Percentiles rank a stretch among this genome's conserved stretches.
These are phyloP conservation scores for Metarhizium humberi DNA, from an alignment of 2,329 filamentous ascomycete species.

Conservation along the genomic window DNA sequence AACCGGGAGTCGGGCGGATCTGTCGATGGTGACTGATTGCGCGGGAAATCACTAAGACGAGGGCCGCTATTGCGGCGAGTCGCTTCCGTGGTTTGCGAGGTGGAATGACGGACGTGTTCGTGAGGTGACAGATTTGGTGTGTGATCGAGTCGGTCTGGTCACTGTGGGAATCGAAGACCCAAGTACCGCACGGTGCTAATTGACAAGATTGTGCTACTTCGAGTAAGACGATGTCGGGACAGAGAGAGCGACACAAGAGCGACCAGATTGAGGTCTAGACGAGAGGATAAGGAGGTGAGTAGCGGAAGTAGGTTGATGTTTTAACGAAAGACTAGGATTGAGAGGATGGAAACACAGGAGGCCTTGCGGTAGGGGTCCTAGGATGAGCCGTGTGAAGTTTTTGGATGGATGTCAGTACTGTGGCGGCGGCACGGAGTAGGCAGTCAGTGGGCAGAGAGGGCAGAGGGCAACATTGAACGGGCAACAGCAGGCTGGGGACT, in stretches of 20 bases:
- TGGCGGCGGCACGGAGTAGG: background rate
- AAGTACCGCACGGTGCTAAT: too few species aligned
- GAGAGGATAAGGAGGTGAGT: background rate
- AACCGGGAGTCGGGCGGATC: constrained; percentile 22
- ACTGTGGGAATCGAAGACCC: too few species aligned
- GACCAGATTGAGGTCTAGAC: background rate
- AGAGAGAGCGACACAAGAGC: background rate
- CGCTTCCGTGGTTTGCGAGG: background rate
- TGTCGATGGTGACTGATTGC: background rate
- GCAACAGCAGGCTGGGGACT: too few species aligned
- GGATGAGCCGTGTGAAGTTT: background rate
- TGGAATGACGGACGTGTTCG: background rate
- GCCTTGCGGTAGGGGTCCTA: background rate
- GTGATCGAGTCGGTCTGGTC: too few species aligned
- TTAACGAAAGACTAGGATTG: constrained; percentile 6
- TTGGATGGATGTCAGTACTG: background rate
- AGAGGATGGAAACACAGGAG: background rate
- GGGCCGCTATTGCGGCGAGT: background rate
- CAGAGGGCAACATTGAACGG: background rate
- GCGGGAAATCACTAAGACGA: background rate
- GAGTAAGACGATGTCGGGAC: background rate
- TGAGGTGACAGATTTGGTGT: too few species aligned
- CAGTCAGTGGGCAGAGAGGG: background rate
- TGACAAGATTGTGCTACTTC: background rate
- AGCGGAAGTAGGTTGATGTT: background rate